Evolutionary conservation across 345 rosid species (phyloP).

Genomic region (Mallotus nudiflorus): DNA sequence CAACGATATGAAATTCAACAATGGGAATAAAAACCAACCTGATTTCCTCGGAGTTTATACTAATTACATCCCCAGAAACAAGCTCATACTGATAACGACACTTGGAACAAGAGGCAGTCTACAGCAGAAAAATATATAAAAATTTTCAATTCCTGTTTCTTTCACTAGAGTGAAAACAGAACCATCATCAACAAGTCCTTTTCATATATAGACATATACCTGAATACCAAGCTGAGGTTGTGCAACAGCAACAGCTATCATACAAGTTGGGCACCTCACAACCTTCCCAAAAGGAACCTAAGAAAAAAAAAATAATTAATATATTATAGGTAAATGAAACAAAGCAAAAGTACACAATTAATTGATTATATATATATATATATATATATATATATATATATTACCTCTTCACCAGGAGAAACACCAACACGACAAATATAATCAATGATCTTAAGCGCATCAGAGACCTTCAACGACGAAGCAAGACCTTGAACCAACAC

Average conservation of each 20-base stretch:
- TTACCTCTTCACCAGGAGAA: slow-evolving; percentile 83
- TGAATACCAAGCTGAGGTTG: slow-evolving; percentile 92
- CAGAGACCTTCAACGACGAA: slow-evolving; percentile 71
- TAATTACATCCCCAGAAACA: slow-evolving; percentile 78
- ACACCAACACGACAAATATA: slow-evolving; percentile 83
- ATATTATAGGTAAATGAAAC: slow-evolving; percentile 80
- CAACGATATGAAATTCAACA: background rate
- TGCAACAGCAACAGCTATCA: slow-evolving; percentile 76
- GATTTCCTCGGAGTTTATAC: slow-evolving; percentile 81
- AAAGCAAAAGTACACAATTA: slow-evolving; percentile 19
- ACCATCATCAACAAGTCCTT: too few species aligned
- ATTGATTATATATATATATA: background rate
- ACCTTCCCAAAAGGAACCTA: slow-evolving; percentile 97
- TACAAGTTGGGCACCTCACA: slow-evolving; percentile 84
- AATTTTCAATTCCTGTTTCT: too few species aligned
- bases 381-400: background rate
- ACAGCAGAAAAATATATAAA: slow-evolving; percentile 30
- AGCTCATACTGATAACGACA: slow-evolving; percentile 94
- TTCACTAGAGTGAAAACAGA: too few species aligned
- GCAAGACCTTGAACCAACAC: slow-evolving; percentile 72
- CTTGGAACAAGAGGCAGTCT: slow-evolving; percentile 82
- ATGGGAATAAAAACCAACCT: slow-evolving; percentile 56
- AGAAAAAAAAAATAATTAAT: background rate
- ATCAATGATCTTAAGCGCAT: slow-evolving; percentile 68
- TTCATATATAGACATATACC: slow-evolving; percentile 36